Percentiles rank a stretch among this genome's conserved stretches.
Conservation (phyloP, 2,329 filamentous ascomycete genomes). For the Cladophialophora exuberans region DNA sequence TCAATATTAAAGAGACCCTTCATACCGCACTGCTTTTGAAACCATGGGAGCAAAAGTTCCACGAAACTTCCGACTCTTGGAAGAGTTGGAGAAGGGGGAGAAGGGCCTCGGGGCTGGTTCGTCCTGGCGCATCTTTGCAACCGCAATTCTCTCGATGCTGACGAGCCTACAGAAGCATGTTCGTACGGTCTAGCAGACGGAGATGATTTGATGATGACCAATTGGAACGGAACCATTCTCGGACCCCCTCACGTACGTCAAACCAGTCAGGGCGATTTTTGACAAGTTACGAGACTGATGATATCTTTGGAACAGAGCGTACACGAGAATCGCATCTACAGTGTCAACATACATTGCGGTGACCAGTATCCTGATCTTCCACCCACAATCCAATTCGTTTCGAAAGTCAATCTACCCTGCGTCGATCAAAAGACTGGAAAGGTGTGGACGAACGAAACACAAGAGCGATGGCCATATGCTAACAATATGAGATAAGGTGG, state of each 20-base stretch:
- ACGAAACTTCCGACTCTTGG: conserved; percentile 92
- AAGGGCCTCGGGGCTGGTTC: conserved; percentile 90
- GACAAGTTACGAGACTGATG: background rate
- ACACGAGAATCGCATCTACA: conserved; percentile 99
- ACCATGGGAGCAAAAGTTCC: conserved; percentile 76
- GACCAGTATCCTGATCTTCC: conserved; percentile 85
- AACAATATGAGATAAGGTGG: conserved; percentile 61
- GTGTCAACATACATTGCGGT: conserved; percentile 94
- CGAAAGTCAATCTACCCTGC: conserved; percentile 93
- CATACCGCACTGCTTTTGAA: background rate
- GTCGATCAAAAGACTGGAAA: conserved; percentile 79
- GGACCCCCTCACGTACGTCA: conserved; percentile 85
- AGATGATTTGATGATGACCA: conserved; percentile 93
- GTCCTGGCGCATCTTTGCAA: conserved; percentile 37
- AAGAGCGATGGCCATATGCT: background rate
- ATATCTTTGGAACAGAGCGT: conserved; percentile 66
- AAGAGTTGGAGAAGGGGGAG: conserved; percentile 98
- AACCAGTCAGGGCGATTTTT: background rate
- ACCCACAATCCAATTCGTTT: conserved; percentile 88
- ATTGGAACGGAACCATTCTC: conserved; percentile 98
- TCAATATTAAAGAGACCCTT: too few species aligned
- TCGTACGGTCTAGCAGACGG: conserved; percentile 94
- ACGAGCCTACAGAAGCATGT: conserved; percentile 73
- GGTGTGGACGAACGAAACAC: conserved; percentile 47
- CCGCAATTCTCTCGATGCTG: conserved; percentile 21